Evolutionary conservation across 2,329 filamentous ascomycete genomes (phyloP).

Genomic region (Alternaria sp.): DNA sequence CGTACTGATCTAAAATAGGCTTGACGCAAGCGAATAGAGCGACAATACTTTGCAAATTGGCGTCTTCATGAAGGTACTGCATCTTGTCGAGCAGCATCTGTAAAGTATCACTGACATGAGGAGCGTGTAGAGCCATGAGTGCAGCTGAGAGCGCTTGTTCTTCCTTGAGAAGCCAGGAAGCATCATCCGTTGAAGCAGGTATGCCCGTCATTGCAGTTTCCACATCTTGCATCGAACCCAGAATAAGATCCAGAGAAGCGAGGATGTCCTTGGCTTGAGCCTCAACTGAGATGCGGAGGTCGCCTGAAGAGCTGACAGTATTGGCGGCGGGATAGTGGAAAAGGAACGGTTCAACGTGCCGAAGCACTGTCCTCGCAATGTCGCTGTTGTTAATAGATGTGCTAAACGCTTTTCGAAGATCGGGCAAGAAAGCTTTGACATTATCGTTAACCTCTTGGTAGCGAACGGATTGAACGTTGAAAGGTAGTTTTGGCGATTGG

Average conservation of each 20-base stretch:
- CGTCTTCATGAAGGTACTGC: constrained; percentile 53
- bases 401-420: constrained; percentile 30
- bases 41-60: constrained; percentile 57
- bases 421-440: constrained; percentile 23
- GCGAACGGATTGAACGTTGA: constrained; percentile 35
- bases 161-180: constrained; percentile 68
- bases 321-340: constrained; percentile 30
- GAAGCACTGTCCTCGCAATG: constrained; percentile 53
- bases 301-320: constrained; percentile 2
- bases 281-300: constrained; percentile 35
- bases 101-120: constrained; percentile 62
- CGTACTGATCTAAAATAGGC: constrained; percentile 80
- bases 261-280: constrained; percentile 68
- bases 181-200: constrained; percentile 67
- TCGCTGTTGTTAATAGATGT: constrained; percentile 35
- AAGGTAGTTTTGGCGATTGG: constrained; percentile 37
- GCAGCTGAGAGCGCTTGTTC: constrained; percentile 51
- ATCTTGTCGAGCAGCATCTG: constrained; percentile 58
- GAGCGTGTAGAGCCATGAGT: constrained; percentile 67
- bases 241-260: constrained; percentile 74
- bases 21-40: constrained; percentile 68
- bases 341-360: constrained; percentile 73
- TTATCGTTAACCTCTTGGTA: constrained; percentile 27
- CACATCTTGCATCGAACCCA: constrained; percentile 80
- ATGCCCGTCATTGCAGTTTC: constrained; percentile 64